Evolutionary conservation across 768 basidiomycete genomes (phyloP), one percentile per base, ranked within the genome.

Genomic region (Zangia roseola): DNA sequence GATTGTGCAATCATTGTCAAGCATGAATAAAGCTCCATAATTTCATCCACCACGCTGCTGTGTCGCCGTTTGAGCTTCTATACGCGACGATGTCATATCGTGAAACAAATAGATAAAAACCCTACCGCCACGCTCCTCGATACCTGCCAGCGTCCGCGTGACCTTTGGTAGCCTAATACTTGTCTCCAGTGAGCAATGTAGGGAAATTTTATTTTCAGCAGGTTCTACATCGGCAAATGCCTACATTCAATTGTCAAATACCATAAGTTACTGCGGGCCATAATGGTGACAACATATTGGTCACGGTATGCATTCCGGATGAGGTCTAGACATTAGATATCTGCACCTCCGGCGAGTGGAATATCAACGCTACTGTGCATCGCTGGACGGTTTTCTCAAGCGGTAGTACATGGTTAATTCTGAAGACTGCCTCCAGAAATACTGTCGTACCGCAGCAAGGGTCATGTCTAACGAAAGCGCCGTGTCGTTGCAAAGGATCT

Each of bases 381-480:
- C 14, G 40, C 38, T 33, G 36, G 40, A 36, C 44, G 45, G 43
- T 31, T 41, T 55, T 45, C 73, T 81, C 59, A 72, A 69, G 52
- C 91, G 79, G 64, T 93, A 93, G 64, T 88, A 74, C 82, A 93
- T 81, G 45, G 77, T 77, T 47, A 93, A 69, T 65, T 92, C 91
- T 6, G 74, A 73, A 16, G 78, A 70, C 56, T 87, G 85, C 58
- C 81, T 83, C 92, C 91, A 97, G 19, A 93, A 80, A 58, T 82
- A 97, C 65, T 94, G 92, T 52, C 91, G 83, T 49, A 94, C 86
- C 16, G 88, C 88, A 5, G 90, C 94, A 30, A 99, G 77, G 6
- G 90, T 94, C 84, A 95, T 93, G 55, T 85, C 83, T 23, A 88
- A 73, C 20, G 94, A 88, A 28, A 98, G 74, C 14, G 89, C 72